Evolutionary conservation across 2,329 filamentous ascomycete genomes (phyloP), one percentile per base, ranked within the genome.

Genomic region (Neodidymelliopsis sp.): DNA sequence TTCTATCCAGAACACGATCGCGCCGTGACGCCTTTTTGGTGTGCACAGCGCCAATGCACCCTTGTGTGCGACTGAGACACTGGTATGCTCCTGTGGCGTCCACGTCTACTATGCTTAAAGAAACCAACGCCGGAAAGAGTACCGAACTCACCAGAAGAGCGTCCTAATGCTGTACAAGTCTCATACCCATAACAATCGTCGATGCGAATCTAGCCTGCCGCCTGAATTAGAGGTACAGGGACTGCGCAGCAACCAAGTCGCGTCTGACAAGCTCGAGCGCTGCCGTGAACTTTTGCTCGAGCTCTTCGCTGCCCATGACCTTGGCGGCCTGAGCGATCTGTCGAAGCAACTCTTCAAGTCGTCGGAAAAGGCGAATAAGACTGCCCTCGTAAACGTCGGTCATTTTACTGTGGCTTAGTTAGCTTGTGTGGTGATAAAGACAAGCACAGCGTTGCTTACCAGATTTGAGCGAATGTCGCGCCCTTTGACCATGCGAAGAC

Each of bases 311-410:
- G 65, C 94, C 94, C 94, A 99, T 99, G 56, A 97, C 93, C 77
- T 97, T 97, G 59, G 90, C 85, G 18, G 93, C 94, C 76, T 97
- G 90, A 12, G 89, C 93, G 83, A 97, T 96, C 74, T 99, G 94
- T 59, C 94, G 85, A 25, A 99, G 80, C 49, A 97, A 81, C 76
- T 99, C 94, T 75, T 99, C 94, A 23, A 99, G 81, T 15, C 94
- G 89, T 44, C 94, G 89, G 84, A 99, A 99, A 28, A 97, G 85
- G 37, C 94, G 91, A 63, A 99, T 97, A 53, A 99, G 79, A 49
- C 91, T 97, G 52, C 94, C 94, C 77, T 99, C 94, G 74, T 97
- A 99, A 20, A 93, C 90, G 65, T 97, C 93, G 20, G 94, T 97
- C 92, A 99, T 97, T 90, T 96, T 96, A 77, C 93, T 96, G 46